These are phyloP conservation scores for Saturnispora diversa DNA, from an alignment of 805 yeast genomes.

Conservation along the genomic window DNA sequence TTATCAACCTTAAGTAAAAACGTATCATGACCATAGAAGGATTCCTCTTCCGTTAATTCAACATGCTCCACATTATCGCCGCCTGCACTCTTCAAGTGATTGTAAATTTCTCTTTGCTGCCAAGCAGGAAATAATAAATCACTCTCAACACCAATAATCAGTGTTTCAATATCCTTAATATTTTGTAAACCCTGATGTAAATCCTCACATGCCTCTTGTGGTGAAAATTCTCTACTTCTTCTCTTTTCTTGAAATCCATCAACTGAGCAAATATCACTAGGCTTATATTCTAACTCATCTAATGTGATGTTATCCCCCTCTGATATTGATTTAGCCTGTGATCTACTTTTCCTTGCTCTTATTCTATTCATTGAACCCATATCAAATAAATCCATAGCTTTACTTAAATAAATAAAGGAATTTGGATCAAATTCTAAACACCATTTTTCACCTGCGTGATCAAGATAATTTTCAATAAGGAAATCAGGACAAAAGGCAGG, in stretches of 20 bases:
- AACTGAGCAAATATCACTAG: conserved; percentile 31
- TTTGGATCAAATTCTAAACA: conserved; percentile 87
- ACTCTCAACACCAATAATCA: conserved; percentile 87
- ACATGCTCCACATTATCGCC: conserved; percentile 47
- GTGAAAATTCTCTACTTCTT: conserved; percentile 34
- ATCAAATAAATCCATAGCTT: conserved; percentile 93
- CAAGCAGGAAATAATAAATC: conserved; percentile 89
- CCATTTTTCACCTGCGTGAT: conserved; percentile 93
- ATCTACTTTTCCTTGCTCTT: conserved; percentile 37
- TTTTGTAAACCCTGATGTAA: conserved; percentile 56
- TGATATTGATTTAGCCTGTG: conserved; percentile 29
- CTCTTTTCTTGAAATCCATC: conserved; percentile 50
- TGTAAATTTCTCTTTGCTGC: conserved; percentile 83
- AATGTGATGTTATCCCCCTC: conserved; percentile 22
- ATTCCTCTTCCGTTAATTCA: conserved; percentile 68
- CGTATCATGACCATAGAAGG: conserved; percentile 88
- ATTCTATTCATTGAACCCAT: conserved; percentile 45
- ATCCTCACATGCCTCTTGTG: conserved; percentile 53
- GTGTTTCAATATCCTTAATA: conserved; percentile 54
- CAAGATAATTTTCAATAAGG: conserved; percentile 83
- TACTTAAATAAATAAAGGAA: conserved; percentile 76
- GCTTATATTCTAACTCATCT: conserved; percentile 25
- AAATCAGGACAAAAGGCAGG: conserved; percentile 94
- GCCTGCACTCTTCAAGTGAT: conserved; percentile 39
- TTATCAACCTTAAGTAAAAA: conserved; percentile 72